phyloP scores from a whole-genome alignment of 768 basidiomycete species.

The Boletellus emodensis region DNA sequence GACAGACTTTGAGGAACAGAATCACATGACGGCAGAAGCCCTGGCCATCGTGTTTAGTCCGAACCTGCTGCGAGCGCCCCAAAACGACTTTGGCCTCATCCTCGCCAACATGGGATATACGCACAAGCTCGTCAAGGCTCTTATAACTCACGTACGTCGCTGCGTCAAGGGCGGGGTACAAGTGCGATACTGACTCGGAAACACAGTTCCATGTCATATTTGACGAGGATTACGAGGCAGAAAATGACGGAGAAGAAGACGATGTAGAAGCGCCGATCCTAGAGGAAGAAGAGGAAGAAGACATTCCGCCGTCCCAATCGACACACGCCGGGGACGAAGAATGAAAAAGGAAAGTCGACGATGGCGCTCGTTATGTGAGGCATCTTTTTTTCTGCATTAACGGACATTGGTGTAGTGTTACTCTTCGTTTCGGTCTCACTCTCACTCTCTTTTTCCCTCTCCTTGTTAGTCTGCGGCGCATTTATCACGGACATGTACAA shows the following conservation, averaged over 20 bases:
- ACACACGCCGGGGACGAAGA: conserved; percentile 23
- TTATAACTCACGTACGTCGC: conserved; percentile 68
- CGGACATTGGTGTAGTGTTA: conserved; percentile 27
- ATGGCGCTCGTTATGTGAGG: conserved; percentile 10
- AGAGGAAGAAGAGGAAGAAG: conserved; percentile 59
- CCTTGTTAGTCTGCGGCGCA: conserved; percentile 13
- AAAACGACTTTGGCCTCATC: conserved; percentile 74
- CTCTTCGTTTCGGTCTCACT: conserved; percentile 5
- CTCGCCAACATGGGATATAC: conserved; percentile 77
- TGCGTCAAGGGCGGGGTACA: background rate
- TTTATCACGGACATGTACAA: conserved; percentile 35
- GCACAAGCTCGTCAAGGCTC: conserved; percentile 69
- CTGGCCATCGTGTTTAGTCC: conserved; percentile 85
- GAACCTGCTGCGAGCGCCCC: conserved; percentile 71
- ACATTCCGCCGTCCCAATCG: conserved; percentile 25
- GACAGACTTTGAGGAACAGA: conserved; percentile 84
- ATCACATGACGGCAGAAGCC: conserved; percentile 86
- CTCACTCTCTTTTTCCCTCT: background rate
- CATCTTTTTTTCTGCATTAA: conserved; percentile 10
- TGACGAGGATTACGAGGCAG: conserved; percentile 60
- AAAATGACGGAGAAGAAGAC: conserved; percentile 56
- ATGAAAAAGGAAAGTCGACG: conserved; percentile 4
- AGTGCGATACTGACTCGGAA: conserved; percentile 4
- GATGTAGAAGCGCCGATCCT: conserved; percentile 63
- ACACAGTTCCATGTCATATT: conserved; percentile 64